These are phyloP conservation scores for Thelephora ganbajun DNA, from an alignment of 768 basidiomycete genomes.

Conservation along the genomic window DNA sequence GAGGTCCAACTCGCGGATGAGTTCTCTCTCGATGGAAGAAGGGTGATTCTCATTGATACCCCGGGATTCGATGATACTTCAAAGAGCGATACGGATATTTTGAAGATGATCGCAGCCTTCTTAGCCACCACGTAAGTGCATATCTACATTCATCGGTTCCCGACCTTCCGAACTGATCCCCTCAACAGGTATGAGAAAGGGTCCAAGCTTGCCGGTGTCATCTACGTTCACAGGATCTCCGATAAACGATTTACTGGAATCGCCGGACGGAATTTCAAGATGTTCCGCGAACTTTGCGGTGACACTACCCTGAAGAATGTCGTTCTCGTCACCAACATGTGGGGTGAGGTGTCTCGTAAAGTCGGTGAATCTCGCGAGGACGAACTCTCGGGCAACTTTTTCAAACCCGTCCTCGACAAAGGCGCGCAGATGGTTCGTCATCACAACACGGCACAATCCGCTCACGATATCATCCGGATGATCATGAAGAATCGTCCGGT, in stretches of 20 bases:
- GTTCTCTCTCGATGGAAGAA: constrained; percentile 27
- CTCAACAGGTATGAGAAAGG: constrained; percentile 4
- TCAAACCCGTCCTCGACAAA: constrained; percentile 5
- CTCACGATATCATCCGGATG: constrained; percentile 1
- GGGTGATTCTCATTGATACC: constrained; percentile 38
- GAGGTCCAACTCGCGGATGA: constrained; percentile 28
- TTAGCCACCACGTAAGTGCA: not conserved
- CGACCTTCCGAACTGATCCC: too few species aligned
- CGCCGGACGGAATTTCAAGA: constrained; percentile 15
- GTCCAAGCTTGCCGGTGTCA: constrained; percentile 16
- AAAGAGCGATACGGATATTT: constrained; percentile 5
- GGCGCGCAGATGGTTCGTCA: constrained; percentile 6
- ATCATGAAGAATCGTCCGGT: constrained; percentile 5
- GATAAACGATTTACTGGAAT: constrained; percentile 21
- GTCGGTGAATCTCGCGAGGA: constrained; percentile 5
- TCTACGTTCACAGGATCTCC: constrained; percentile 22
- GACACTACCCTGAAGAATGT: constrained; percentile 14
- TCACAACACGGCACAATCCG: constrained; percentile 3
- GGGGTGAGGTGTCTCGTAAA: constrained; percentile 14
- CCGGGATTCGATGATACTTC: constrained; percentile 41
- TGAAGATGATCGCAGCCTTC: not conserved
- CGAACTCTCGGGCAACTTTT: constrained; percentile 7
- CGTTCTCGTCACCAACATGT: constrained; percentile 25
- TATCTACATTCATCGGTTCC: not conserved
- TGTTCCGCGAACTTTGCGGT: constrained; percentile 24